Base-by-base conservation (phyloP, 371 early-diverging fungal genomes). In the Mucor sp. region DNA sequence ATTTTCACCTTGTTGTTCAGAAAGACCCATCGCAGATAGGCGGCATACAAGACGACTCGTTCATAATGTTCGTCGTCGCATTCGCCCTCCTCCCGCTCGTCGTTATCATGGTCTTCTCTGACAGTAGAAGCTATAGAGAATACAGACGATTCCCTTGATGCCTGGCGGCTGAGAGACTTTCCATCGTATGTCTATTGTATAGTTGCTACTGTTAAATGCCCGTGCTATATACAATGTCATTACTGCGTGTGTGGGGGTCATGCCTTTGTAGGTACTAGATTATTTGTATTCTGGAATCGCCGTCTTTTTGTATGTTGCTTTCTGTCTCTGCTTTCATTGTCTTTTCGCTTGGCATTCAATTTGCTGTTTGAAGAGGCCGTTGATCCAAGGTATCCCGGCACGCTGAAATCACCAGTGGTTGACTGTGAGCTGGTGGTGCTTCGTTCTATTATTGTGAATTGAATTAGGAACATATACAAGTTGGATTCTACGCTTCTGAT, bases 351-450 rank as follows among this genome's bases (percentile, higher is more conserved):
- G 3, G 1, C 12, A 4, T 30, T 56, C 4, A 4, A 3, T 56
- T 56, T 56, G 15, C 19, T 56, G 17, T 30, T 56, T 15, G 56
- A 14, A 28, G 56, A 56, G 8, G 56, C 1, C n/a, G 56, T 56
- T 17, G 56, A n/a, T 56, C 56, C 15, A n/a, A 56, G 32, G 28
- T 56, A 56, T 56, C 56, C 56, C n/a, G 56, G 56, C 0, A 56
- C 6, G 30, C 56, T 56, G 28, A 56, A 56, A 15, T 27, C 50
- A 11, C 25, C 23, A 23, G 1, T 8, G 6, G 23, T 50, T 12
- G 50, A 50, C 12, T 50, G 50, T 23, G 32, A 56, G 15, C 28
- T 56, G 30, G 32, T 30, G 17, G 32, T 30, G 17, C 32, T 30
- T 56, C 17, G 17, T 32, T 56, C 56, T 56, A 32, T n/a, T 56